phyloP scores from a whole-genome alignment of 495 filamentous ascomycete species.

The Trichocladium uniseriatum region DNA sequence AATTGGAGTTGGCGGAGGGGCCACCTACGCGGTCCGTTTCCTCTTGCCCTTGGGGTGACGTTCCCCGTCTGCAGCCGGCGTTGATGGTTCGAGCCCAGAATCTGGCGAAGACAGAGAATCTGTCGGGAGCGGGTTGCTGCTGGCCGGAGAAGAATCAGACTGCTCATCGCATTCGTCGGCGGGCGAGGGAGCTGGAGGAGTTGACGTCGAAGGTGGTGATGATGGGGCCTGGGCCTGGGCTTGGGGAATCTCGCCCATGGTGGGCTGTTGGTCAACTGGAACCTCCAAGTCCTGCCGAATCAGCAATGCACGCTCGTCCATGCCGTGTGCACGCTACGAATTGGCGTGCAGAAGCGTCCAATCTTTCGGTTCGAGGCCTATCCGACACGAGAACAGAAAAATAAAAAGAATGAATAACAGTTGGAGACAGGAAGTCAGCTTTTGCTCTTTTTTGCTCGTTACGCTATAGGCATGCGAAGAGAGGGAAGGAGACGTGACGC shows the following conservation, averaged over 20 bases:
- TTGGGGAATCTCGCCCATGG: no score
- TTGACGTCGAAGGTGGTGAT: neutral
- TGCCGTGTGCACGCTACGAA: no score
- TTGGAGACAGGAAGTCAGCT: no score
- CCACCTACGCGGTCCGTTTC: slow-evolving; percentile 46
- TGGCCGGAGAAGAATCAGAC: slow-evolving; percentile 12
- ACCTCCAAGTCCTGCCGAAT: no score
- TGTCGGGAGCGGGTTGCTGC: neutral
- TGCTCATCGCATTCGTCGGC: neutral
- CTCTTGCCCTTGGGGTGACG: slow-evolving; percentile 43
- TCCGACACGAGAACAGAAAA: no score
- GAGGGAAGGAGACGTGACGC: neutral
- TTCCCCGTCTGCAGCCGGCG: slow-evolving; percentile 10
- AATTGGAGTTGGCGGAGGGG: neutral
- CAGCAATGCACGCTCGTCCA: no score
- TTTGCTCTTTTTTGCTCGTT: no score
- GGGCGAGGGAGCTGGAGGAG: neutral
- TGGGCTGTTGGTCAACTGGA: no score
- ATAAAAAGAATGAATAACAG: no score
- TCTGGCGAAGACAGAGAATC: slow-evolving; percentile 2
- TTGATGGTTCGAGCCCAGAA: neutral
- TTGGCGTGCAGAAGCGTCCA: no score
- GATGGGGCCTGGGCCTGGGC: no score
- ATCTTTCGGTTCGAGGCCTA: no score
- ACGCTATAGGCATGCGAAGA: neutral